A percentile compares a stretch with the other conserved stretches of the same genome.
Evolutionary conservation across 2,329 filamentous ascomycete species (phyloP).

Genomic region (Sphaerostilbella broomeana): DNA sequence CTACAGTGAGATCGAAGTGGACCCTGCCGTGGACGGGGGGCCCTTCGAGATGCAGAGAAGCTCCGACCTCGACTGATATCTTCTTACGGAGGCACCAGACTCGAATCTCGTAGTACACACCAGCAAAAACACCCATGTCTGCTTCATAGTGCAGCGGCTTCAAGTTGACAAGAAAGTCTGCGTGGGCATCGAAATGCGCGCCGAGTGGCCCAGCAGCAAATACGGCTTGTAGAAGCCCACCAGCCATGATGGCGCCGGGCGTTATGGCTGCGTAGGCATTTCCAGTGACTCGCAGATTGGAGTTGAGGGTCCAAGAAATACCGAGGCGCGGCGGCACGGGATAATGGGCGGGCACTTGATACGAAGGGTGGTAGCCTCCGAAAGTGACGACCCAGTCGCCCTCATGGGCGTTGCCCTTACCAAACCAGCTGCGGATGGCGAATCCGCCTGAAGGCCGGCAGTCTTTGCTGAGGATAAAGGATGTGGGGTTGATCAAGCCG

Average conservation of each 20-base stretch:
- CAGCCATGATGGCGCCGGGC: neutral
- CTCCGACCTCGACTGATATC: constrained; percentile 18
- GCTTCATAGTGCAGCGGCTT: constrained; percentile 31
- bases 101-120: constrained; percentile 22
- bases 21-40: constrained; percentile 19
- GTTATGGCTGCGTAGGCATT: neutral
- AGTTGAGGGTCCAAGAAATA: neutral
- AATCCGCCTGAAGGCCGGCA: neutral
- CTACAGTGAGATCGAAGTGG: constrained; percentile 22
- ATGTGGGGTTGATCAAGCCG: neutral
- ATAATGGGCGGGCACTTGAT: neutral
- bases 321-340: neutral
- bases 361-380: neutral
- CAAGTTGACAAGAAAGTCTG: constrained; percentile 37
- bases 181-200: constrained; percentile 35
- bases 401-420: neutral
- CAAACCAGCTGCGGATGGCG: neutral
- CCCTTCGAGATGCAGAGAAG: constrained; percentile 16
- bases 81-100: constrained; percentile 20
- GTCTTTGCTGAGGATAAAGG: neutral
- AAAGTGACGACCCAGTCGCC: constrained; percentile 1
- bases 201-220: constrained; percentile 15
- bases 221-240: neutral
- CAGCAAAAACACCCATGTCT: constrained; percentile 21
- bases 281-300: neutral